Evolutionary conservation across 2,329 filamentous ascomycete species (phyloP).

Genomic region (Leptographium wingfieldii): DNA sequence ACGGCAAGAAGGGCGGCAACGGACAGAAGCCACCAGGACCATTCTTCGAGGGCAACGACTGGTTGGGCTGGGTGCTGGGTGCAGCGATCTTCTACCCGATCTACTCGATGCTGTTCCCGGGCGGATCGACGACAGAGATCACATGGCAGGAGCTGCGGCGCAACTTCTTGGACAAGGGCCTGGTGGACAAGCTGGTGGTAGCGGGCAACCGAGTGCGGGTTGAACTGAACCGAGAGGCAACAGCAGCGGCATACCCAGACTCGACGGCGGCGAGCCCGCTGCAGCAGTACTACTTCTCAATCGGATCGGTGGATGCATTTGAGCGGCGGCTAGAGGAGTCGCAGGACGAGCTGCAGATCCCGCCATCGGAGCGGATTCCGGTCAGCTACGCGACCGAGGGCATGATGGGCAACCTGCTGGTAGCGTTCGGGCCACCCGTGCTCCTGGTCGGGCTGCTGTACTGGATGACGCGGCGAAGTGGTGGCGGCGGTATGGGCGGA

Average conservation of each 20-base stretch:
- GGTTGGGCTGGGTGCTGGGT: conserved; percentile 36
- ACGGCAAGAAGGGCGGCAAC: conserved; percentile 18
- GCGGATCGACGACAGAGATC: conserved; percentile 54
- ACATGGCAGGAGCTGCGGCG: conserved; percentile 95
- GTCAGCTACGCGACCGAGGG: conserved; percentile 76
- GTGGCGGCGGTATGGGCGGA: conserved; percentile 45
- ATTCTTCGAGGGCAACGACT: conserved; percentile 26
- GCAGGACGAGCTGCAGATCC: conserved; percentile 77
- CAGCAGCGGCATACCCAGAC: conserved; percentile 61
- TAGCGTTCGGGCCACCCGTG: conserved; percentile 73
- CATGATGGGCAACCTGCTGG: conserved; percentile 58
- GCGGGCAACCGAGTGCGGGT: conserved; percentile 61
- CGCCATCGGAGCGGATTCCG: conserved; percentile 77
- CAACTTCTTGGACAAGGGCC: conserved; percentile 88
- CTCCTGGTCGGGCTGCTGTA: conserved; percentile 73
- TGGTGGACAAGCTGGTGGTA: conserved; percentile 86
- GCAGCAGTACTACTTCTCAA: conserved; percentile 86
- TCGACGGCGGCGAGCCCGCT: conserved; percentile 54
- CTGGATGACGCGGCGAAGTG: conserved; percentile 64
- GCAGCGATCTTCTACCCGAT: conserved; percentile 32
- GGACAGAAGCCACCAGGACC: conserved; percentile 16
- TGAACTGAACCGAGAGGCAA: conserved; percentile 65
- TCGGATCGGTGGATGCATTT: conserved; percentile 88
- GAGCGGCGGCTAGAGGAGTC: conserved; percentile 80
- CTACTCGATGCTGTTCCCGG: conserved; percentile 28